A percentile compares a stretch with the other conserved stretches of the same genome.
Evolutionary conservation across 2,329 filamentous ascomycete species (phyloP).

Genomic region (Aspergillus fumigatus): DNA sequence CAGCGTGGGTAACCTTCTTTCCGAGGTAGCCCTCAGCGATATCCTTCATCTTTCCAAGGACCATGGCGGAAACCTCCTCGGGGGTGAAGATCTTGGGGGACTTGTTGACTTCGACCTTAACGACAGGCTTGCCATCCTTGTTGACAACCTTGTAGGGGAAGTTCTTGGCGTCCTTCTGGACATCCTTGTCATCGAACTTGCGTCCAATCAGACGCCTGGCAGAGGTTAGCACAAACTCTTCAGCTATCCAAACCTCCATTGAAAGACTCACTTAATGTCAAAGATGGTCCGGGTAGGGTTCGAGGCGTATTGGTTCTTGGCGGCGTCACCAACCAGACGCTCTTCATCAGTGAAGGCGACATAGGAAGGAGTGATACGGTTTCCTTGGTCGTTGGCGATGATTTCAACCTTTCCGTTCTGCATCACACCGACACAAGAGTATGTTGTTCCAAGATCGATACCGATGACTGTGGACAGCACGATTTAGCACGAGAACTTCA

Average conservation of each 20-base stretch:
- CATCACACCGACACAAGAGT: conserved; percentile 90
- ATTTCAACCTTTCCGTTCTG: conserved; percentile 93
- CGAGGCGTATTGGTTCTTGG: conserved; percentile 87
- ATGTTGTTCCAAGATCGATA: conserved; percentile 92
- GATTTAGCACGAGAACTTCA: neutral
- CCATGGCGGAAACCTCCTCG: conserved; percentile 64
- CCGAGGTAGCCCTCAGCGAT: conserved; percentile 60
- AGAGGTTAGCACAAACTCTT: neutral
- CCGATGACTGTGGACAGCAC: conserved; percentile 62
- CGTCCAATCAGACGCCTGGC: conserved; percentile 75
- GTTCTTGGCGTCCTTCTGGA: conserved; percentile 94
- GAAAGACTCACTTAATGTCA: conserved; percentile 70
- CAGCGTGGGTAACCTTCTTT: conserved; percentile 58
- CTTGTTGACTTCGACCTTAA: conserved; percentile 63
- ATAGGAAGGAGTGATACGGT: conserved; percentile 93
- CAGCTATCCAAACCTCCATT: neutral
- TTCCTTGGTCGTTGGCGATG: conserved; percentile 92
- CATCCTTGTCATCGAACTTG: conserved; percentile 77
- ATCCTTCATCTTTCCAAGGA: conserved; percentile 64
- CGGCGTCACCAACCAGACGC: conserved; percentile 92
- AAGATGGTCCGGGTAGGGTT: conserved; percentile 75
- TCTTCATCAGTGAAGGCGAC: conserved; percentile 97
- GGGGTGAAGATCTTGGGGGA: conserved; percentile 60
- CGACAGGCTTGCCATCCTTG: conserved; percentile 84
- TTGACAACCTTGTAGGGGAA: conserved; percentile 93